These are phyloP conservation scores for Crucihimalaya himalaica DNA, from an alignment of 345 rosid species.

Conservation along the genomic window DNA sequence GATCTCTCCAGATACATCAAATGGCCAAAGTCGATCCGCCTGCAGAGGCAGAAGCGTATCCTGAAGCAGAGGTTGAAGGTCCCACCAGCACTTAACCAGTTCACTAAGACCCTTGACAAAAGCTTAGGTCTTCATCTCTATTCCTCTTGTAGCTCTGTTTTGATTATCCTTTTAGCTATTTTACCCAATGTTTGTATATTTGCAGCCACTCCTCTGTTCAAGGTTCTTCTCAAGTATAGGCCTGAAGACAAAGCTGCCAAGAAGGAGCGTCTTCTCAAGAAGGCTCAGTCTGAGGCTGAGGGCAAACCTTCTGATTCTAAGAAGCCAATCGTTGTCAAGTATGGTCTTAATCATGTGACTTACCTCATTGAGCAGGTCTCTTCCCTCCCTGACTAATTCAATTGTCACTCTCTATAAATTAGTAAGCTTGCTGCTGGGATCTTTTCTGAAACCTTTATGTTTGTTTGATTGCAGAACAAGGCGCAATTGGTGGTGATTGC, in stretches of 20 bases:
- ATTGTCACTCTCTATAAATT: not conserved
- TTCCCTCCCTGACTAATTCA: not conserved
- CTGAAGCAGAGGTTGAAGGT: constrained; percentile 77
- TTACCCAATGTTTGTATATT: not conserved
- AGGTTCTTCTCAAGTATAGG: constrained; percentile 59
- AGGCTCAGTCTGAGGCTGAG: constrained; percentile 63
- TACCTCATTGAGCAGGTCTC: constrained; percentile 66
- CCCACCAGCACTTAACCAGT: constrained; percentile 79
- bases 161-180: not conserved
- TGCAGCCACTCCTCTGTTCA: constrained; percentile 53
- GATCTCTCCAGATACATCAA: constrained; percentile 66
- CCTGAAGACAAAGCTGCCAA: constrained; percentile 65
- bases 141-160: not conserved
- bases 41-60: constrained; percentile 77
- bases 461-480: constrained; percentile 47
- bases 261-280: constrained; percentile 60
- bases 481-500: constrained; percentile 74
- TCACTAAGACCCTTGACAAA: constrained; percentile 87
- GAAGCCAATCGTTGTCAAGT: constrained; percentile 62
- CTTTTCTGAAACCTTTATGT: not conserved
- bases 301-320: constrained; percentile 55
- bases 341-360: constrained; percentile 65
- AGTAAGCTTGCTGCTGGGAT: not conserved
- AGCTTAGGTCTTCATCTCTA: constrained; percentile 48
- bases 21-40: constrained; percentile 65